Evolutionary conservation across 2,329 filamentous ascomycete genomes (phyloP).

Genomic region (Graphilbum fragrans): DNA sequence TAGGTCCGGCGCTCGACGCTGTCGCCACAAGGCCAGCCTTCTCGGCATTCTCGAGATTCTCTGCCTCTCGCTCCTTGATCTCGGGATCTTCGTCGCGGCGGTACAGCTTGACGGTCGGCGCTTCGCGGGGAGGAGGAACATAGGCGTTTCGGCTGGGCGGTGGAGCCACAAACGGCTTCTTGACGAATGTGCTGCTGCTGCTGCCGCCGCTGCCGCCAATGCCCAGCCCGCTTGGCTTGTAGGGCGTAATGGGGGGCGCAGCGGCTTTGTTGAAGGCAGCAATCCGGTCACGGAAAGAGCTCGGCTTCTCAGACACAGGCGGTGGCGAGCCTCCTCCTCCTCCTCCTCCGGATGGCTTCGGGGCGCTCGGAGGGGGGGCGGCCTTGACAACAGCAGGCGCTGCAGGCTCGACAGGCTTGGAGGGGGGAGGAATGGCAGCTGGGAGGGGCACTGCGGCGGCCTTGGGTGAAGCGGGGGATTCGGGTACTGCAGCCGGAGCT

Average conservation of each 20-base stretch:
- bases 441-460: conserved; percentile 8
- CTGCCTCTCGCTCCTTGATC: conserved; percentile 51
- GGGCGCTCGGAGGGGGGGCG: conserved; percentile 8
- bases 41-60: conserved; percentile 55
- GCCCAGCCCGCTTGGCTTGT: conserved; percentile 61
- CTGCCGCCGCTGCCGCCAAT: conserved; percentile 31
- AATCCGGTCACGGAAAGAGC: conserved; percentile 87
- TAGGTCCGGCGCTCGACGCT: conserved; percentile 25
- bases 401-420: no score
- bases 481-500: not conserved
- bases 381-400: conserved; percentile 10
- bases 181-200: conserved; percentile 57
- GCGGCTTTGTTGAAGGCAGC: conserved; percentile 91
- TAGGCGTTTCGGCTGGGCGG: conserved; percentile 89
- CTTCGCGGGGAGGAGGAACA: conserved; percentile 62
- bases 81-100: conserved; percentile 78
- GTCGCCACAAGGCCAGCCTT: conserved; percentile 47
- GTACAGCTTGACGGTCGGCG: conserved; percentile 64
- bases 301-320: conserved; percentile 62
- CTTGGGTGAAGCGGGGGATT: not conserved
- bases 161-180: conserved; percentile 92
- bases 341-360: not conserved
- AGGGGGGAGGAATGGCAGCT: conserved; percentile 4
- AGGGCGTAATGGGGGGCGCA: conserved; percentile 77
- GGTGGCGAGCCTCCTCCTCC: conserved; percentile 26